These are phyloP conservation scores for Pseudonitzschia pungens DNA, from an alignment of 108 stramenopile genomes.

Conservation along the genomic window DNA sequence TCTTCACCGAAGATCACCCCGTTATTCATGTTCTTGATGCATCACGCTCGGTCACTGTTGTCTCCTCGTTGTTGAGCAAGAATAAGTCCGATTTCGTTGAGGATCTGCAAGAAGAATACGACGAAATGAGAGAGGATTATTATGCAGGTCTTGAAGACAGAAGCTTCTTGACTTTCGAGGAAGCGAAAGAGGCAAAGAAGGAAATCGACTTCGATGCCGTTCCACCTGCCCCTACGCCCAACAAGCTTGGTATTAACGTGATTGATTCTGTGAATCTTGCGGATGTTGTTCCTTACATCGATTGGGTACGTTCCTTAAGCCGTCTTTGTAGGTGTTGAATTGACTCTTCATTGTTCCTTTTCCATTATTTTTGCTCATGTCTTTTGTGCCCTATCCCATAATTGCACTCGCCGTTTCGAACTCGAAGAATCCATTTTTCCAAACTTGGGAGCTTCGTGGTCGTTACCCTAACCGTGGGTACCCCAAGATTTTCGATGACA, in stretches of 20 bases:
- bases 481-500: constrained; percentile 99
- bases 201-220: constrained; percentile 87
- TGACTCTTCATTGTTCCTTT: neutral
- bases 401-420: neutral
- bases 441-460: constrained; percentile 99
- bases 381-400: neutral
- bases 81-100: constrained; percentile 93
- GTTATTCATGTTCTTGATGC: constrained; percentile 99
- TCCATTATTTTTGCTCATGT: constrained; percentile 4
- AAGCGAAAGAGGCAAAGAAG: constrained; percentile 82
- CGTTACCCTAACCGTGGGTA: constrained; percentile 99
- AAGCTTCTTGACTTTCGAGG: constrained; percentile 88
- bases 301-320: constrained; percentile 73
- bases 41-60: constrained; percentile 96
- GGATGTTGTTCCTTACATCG: constrained; percentile 96
- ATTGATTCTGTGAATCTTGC: constrained; percentile 75
- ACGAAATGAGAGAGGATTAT: constrained; percentile 92
- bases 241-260: constrained; percentile 77
- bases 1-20: constrained; percentile 88
- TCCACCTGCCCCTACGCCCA: constrained; percentile 88
- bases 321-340: neutral
- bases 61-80: constrained; percentile 83
- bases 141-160: constrained; percentile 98
- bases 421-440: constrained; percentile 92
- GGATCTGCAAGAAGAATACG: constrained; percentile 75